Evolutionary conservation across 176 grass and related monocot genomes (phyloP), one percentile per base, ranked within the genome.

Genomic region (Cenchrus fungigraminus): DNA sequence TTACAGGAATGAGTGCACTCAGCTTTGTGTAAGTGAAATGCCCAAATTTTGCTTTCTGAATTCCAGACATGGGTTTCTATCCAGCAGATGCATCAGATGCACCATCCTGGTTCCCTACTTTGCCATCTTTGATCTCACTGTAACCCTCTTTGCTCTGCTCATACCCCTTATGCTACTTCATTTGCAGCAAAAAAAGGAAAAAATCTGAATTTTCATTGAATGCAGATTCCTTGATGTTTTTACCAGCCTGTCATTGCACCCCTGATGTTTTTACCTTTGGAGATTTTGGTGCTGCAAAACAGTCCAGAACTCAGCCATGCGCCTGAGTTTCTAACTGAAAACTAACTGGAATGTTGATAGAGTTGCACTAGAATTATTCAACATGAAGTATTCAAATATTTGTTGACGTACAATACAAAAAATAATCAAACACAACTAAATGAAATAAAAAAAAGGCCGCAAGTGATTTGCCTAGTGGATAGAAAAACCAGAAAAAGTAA

Each of bases 11-110:
- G 95, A 70, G 0, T 84, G 61, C 85, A 5, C 91, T 95, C 71
- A 95, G 82, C 63, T 98, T 93, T 84, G 95, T 95, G 95, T 98
- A 92, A 93, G 91, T 68, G 58, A 79, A 43, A 8, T 22, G 2
- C 49, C 55, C 42, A 84, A 5, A 11, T 44, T 61, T 67, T 40
- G 28, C 47, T 76, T 56, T 79, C 55, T 74, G 69, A 75, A 70
- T 20, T 60, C 8, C 34, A 68, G 0, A 19, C 7, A 79, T 22
- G 12, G 53, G 0, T 68, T 53, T 68, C 9, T 9, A 67, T 44
- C 43, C 43, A 44, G 6, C 43, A 16, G 89, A 88, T 62, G 62
- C 57, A 76, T 94, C 95, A 37, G 82, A 83, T 92, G 75, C 22
- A 71, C 92, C 95, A 57, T 20, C 51, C 14, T 97, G 95, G 95